Base-by-base conservation (phyloP, 352 stramenopile species). In the Halophytophthora batemanensis region DNA sequence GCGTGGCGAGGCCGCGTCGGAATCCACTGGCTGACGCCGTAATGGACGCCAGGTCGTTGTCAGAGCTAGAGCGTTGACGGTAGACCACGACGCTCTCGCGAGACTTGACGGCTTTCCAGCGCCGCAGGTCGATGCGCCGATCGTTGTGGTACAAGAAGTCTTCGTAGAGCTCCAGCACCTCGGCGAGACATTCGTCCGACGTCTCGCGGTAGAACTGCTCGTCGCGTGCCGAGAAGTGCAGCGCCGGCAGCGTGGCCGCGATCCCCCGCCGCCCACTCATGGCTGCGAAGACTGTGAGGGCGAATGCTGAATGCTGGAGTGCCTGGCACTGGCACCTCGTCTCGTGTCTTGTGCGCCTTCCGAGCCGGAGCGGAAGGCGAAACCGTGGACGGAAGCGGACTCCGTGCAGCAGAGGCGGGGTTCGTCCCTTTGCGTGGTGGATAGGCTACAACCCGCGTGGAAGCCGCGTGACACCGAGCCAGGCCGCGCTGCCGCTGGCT, bases 81-180 rank as follows among this genome's bases (percentile, higher is more conserved):
- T 71, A 82, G 4, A 74, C 56, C 31, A 65, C 67, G 15, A 78
- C 58, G 21, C 42, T 21, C 10, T 62, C 56, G 45, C 59, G 69
- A 35, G 65, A 54, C 1, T 59, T 55, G 2, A 71, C 50, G 29
- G 64, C 45, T 47, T 79, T 79, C 71, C 71, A 82, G 2, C 53
- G 61, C 0, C 50, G 39, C 0, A 33, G 28, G 38, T 78, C 61
- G 10, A 78, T 35, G n/a, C 45, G 36, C 21, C 57, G 58, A 17
- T 57, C 38, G 34, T 55, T 48, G 18, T 50, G 50, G 35, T 77
- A 65, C 19, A 74, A 35, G 18, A 77, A 64, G 14, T 72, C 60
- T 41, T 80, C 72, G 52, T 77, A 80, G 22, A 66, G 44, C 3
- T 46, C 59, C n/a, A 73, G 46, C 52, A 63, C 63, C 45, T 78